phyloP scores from a whole-genome alignment of 2,329 filamentous ascomycete species.

The Microdochium paspali region DNA sequence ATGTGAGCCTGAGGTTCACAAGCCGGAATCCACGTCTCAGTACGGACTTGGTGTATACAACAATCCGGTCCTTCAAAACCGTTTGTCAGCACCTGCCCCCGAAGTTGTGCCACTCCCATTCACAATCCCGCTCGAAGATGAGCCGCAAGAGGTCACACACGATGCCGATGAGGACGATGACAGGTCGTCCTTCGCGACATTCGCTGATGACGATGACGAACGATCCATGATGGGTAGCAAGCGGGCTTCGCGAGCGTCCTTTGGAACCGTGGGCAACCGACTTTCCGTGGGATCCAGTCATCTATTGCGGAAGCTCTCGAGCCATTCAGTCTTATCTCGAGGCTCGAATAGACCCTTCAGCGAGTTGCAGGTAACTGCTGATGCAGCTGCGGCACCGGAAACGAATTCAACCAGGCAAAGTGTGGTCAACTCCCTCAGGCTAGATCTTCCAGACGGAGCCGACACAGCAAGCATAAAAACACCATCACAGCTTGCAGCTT shows the following conservation, averaged over 20 bases:
- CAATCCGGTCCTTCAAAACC: background rate
- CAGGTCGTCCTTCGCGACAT: constrained; percentile 60
- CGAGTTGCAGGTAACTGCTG: background rate
- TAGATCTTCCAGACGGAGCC: too few species aligned
- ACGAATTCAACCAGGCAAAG: background rate
- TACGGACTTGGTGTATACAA: too few species aligned
- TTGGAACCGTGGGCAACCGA: constrained; percentile 27
- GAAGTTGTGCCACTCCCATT: constrained; percentile 59
- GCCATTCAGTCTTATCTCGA: constrained; percentile 17
- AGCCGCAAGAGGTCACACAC: constrained; percentile 5
- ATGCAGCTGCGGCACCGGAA: background rate
- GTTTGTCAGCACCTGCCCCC: constrained; percentile 17
- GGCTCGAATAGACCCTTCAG: constrained; percentile 8
- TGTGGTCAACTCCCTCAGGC: too few species aligned
- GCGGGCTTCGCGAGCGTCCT: constrained; percentile 21
- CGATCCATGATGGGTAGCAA: constrained; percentile 14
- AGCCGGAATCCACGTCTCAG: too few species aligned
- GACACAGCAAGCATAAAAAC: background rate
- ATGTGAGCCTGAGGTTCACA: too few species aligned
- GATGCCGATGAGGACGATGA: constrained; percentile 37
- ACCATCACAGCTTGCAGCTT: constrained; percentile 3
- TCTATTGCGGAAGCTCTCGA: constrained; percentile 34
- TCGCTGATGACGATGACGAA: constrained; percentile 54
- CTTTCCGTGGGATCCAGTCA: constrained; percentile 38
- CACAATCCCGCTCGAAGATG: constrained; percentile 36